Evolutionary conservation across 2,329 filamentous ascomycete genomes (phyloP).

Genomic region (Akanthomyces dipterigenus): DNA sequence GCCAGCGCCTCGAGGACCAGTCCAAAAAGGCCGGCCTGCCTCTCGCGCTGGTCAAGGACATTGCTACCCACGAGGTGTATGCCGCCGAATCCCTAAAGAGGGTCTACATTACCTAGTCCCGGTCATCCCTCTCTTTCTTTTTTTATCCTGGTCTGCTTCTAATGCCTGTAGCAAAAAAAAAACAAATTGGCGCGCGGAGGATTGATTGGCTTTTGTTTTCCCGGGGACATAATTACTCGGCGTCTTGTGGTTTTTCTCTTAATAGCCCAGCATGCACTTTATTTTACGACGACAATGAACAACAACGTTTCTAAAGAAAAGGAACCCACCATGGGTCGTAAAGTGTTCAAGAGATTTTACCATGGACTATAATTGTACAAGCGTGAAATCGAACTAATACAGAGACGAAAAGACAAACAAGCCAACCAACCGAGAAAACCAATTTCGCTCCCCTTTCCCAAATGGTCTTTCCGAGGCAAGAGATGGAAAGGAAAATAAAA

Average conservation of each 20-base stretch:
- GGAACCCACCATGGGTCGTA: too few species aligned
- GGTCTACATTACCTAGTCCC: conserved; percentile 67
- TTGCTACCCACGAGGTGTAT: conserved; percentile 66
- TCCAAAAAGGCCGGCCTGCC: conserved; percentile 71
- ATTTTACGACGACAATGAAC: conserved; percentile 2
- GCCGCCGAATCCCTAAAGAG: conserved; percentile 62
- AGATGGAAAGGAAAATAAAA: too few species aligned
- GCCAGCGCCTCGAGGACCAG: conserved; percentile 64
- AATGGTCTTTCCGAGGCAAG: too few species aligned
- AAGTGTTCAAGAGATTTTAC: not conserved
- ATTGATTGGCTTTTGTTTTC: not conserved
- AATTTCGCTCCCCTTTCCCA: too few species aligned
- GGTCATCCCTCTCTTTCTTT: not conserved
- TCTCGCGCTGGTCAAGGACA: conserved; percentile 64
- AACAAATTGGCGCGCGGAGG: not conserved
- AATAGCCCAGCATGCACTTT: not conserved
- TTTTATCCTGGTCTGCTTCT: not conserved
- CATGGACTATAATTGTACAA: not conserved
- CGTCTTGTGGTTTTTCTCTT: not conserved
- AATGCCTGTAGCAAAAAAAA: not conserved
- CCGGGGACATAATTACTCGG: not conserved
- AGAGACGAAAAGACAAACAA: too few species aligned
- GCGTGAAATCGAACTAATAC: too few species aligned
- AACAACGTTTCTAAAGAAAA: not conserved
- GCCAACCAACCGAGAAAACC: too few species aligned